Percentiles rank a stretch among this genome's conserved stretches.
phyloP scores from a whole-genome alignment of 2,329 filamentous ascomycete species.

The Aspergillus aculeatinus region DNA sequence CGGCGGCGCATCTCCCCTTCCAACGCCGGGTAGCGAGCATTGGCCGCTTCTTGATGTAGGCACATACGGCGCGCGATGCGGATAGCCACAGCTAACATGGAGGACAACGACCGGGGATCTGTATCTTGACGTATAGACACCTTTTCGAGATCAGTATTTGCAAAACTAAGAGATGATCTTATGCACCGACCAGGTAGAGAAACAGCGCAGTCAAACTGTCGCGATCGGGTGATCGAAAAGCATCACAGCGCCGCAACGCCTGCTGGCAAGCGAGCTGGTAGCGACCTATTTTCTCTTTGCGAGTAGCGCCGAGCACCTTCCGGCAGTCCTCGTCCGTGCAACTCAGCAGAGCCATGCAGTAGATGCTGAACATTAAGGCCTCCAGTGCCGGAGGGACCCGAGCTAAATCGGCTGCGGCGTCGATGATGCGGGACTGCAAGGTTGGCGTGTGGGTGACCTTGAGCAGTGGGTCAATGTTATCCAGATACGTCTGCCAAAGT shows the following conservation, averaged over 20 bases:
- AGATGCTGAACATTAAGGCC: slow-evolving; percentile 66
- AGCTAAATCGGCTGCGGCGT: slow-evolving; percentile 57
- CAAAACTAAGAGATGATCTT: not conserved
- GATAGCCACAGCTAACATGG: slow-evolving; percentile 64
- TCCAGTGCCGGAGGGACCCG: slow-evolving; percentile 60
- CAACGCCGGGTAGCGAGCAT: slow-evolving; percentile 47
- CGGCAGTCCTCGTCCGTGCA: slow-evolving; percentile 57
- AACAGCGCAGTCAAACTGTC: slow-evolving; percentile 53
- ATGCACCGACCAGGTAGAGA: slow-evolving; percentile 52
- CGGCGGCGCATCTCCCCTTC: slow-evolving; percentile 70
- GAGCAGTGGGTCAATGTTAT: slow-evolving; percentile 67
- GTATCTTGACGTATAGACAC: slow-evolving; percentile 58
- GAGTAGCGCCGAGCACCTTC: slow-evolving; percentile 37
- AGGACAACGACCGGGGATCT: slow-evolving; percentile 59
- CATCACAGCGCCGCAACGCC: slow-evolving; percentile 45
- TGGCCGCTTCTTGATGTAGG: slow-evolving; percentile 62
- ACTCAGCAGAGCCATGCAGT: slow-evolving; percentile 60
- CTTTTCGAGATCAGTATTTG: slow-evolving; percentile 41
- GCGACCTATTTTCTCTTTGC: slow-evolving; percentile 38
- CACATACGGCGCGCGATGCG: slow-evolving; percentile 68
- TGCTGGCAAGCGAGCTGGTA: slow-evolving; percentile 51
- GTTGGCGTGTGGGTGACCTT: slow-evolving; percentile 68
- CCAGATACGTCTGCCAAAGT: slow-evolving; percentile 66
- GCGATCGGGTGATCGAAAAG: slow-evolving; percentile 44
- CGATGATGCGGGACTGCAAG: slow-evolving; percentile 63